phyloP scores from a whole-genome alignment of 495 filamentous ascomycete genomes.

The Lasiosphaeris hirsuta region DNA sequence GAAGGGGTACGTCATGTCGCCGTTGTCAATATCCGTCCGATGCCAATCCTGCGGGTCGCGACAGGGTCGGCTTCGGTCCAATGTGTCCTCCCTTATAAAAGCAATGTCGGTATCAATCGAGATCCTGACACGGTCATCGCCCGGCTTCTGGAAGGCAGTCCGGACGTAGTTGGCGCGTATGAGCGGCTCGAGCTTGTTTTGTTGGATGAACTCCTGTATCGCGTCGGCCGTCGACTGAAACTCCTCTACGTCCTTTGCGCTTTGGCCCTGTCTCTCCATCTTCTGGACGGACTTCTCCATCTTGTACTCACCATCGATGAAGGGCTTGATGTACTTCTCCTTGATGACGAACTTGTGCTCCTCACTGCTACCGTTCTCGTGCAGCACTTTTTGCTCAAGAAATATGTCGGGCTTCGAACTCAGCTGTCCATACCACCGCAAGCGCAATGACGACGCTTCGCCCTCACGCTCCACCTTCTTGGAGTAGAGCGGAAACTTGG shows the following conservation, averaged over 20 bases:
- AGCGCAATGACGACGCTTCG: slow-evolving; percentile 75
- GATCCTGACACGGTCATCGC: slow-evolving; percentile 84
- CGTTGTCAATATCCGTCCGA: slow-evolving; percentile 80
- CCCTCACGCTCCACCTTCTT: slow-evolving; percentile 75
- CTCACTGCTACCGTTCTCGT: slow-evolving; percentile 67
- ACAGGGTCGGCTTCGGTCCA: slow-evolving; percentile 81
- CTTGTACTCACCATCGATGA: slow-evolving; percentile 81
- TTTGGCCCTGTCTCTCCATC: slow-evolving; percentile 64
- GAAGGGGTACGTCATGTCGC: slow-evolving; percentile 83
- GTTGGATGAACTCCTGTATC: slow-evolving; percentile 75
- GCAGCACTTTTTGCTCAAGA: slow-evolving; percentile 84
- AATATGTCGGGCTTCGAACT: slow-evolving; percentile 71
- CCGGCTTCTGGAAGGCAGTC: slow-evolving; percentile 94
- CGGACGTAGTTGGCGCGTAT: slow-evolving; percentile 90
- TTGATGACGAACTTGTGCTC: slow-evolving; percentile 83
- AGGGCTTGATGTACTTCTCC: slow-evolving; percentile 87
- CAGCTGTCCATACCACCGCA: slow-evolving; percentile 91
- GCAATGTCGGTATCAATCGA: slow-evolving; percentile 90
- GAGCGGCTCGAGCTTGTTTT: slow-evolving; percentile 75
- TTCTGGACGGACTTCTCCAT: slow-evolving; percentile 89
- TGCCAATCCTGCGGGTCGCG: slow-evolving; percentile 89
- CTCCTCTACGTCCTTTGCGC: slow-evolving; percentile 58
- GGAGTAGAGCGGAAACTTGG: slow-evolving; percentile 78
- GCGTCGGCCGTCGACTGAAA: slow-evolving; percentile 70
- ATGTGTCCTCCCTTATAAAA: slow-evolving; percentile 85